Base-by-base conservation (phyloP, 1,284 basidiomycete genomes). In the Moesziomyces antarcticus region DNA sequence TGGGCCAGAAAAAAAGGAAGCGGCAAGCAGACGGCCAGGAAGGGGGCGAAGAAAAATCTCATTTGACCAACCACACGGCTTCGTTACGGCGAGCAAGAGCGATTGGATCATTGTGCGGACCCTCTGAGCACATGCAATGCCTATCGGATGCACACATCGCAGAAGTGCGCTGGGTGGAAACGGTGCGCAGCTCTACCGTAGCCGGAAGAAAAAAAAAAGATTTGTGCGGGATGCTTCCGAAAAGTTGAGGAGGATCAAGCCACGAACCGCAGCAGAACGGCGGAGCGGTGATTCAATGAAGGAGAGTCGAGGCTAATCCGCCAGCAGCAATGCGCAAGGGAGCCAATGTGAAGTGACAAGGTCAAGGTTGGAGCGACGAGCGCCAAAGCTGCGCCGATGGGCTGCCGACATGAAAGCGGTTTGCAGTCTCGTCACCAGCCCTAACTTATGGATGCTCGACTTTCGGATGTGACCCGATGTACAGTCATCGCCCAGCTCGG, bases 331-430 rank as follows among this genome's bases (percentile, higher is more conserved):
- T n/a, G 46, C 42, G 18, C 49, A 48, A 45, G 56, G 27, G 18
- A 22, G 27, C 20, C 20, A 37, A 30, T 30, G 42, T 50, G 48
- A 50, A 51, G 30, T 30, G 14, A 37, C 16, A 25, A 11, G 41
- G n/a, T 40, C 56, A 51, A 59, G 40, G 41, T 59, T 59, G 25
- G 13, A 42, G 10, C 25, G 27, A 18, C 33, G 24, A 44, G 37
- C 51, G 50, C 35, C 57, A 52, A 59, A 30, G n/a, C 18, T 43
- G 55, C 55, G 47, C 55, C 30, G 46, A 49, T 33, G 42, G 49
- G 55, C 55, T 22, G 3, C 41, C 8, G 27, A 22, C 30, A 33
- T 27, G 35, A 37, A 37, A 37, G 35, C 14, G 30, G 30, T 9
- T 30, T 11, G 11, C 35, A 16, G 35, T 30, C 6, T 30, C 30